phyloP scores from a whole-genome alignment of 495 filamentous ascomycete genomes.

The Astrothelium subdiscretum region DNA sequence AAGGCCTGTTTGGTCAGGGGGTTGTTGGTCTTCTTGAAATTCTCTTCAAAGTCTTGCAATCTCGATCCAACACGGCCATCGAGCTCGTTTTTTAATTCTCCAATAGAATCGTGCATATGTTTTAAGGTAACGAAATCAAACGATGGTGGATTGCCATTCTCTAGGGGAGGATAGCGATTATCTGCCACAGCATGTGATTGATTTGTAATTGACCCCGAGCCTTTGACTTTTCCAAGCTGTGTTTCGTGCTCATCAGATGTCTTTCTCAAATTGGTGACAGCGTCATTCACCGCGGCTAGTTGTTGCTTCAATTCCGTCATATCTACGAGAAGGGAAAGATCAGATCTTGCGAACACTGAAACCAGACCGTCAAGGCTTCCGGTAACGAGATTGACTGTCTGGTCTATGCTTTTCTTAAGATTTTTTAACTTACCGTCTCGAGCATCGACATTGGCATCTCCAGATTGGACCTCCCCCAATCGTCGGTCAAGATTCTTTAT shows the following conservation, averaged over 20 bases:
- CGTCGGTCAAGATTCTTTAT: neutral
- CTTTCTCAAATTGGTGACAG: neutral
- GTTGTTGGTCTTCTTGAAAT: too few species aligned
- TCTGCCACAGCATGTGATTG: too few species aligned
- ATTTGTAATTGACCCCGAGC: too few species aligned
- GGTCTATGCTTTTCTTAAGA: neutral
- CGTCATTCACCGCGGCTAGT: neutral
- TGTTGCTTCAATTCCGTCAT: neutral
- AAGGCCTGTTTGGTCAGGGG: too few species aligned
- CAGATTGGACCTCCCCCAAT: neutral
- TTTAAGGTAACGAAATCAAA: too few species aligned
- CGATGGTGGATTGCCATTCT: too few species aligned
- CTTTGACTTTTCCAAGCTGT: neutral
- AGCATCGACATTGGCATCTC: neutral
- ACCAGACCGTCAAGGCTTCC: neutral
- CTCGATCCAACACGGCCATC: too few species aligned
- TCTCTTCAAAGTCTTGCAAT: too few species aligned
- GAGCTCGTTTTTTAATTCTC: too few species aligned
- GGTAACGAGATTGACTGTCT: neutral
- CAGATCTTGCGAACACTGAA: neutral
- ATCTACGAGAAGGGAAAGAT: neutral
- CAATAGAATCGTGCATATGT: too few species aligned
- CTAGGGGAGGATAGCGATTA: too few species aligned
- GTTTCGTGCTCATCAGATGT: neutral
- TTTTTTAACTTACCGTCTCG: neutral